phyloP scores from a whole-genome alignment of 2,329 filamentous ascomycete species.

The Ophiocordyceps camponoti-floridani region DNA sequence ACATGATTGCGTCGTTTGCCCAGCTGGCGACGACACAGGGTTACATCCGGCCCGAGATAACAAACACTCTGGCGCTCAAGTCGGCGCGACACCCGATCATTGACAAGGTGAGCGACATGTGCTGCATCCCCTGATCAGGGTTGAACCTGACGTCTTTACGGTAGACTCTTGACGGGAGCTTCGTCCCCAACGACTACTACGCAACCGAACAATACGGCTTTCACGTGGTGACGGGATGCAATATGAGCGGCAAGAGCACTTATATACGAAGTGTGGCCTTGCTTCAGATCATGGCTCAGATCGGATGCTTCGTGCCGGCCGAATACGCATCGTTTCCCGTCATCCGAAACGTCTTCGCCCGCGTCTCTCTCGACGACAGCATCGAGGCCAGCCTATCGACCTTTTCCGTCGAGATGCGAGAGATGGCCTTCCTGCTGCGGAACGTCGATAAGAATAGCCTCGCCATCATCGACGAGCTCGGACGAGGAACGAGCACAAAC shows the following conservation, averaged over 20 bases:
- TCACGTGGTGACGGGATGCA: slow-evolving; percentile 87
- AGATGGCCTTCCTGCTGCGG: slow-evolving; percentile 79
- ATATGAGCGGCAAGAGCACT: slow-evolving; percentile 96
- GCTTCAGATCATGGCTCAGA: slow-evolving; percentile 81
- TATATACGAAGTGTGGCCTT: slow-evolving; percentile 79
- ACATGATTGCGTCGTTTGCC: slow-evolving; percentile 67
- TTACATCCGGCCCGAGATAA: slow-evolving; percentile 49
- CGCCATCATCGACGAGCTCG: slow-evolving; percentile 80
- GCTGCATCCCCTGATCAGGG: too few relatives aligned
- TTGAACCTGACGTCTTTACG: slow-evolving; percentile 1
- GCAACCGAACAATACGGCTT: slow-evolving; percentile 65
- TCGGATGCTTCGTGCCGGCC: slow-evolving; percentile 81
- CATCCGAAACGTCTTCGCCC: slow-evolving; percentile 67
- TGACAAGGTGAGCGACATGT: slow-evolving; percentile 34
- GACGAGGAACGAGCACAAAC: slow-evolving; percentile 72
- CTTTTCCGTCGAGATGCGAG: slow-evolving; percentile 88
- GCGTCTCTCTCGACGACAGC: slow-evolving; percentile 72
- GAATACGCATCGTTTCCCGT: slow-evolving; percentile 69
- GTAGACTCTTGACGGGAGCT: slow-evolving; percentile 44
- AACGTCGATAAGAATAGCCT: slow-evolving; percentile 65
- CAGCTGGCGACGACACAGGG: slow-evolving; percentile 47
- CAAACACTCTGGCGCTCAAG: slow-evolving; percentile 52
- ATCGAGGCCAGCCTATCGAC: slow-evolving; percentile 86
- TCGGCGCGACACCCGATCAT: slow-evolving; percentile 61
- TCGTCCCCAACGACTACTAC: slow-evolving; percentile 82